These are phyloP conservation scores for Citrus glauca DNA, from an alignment of 345 rosid genomes.

Conservation along the genomic window DNA sequence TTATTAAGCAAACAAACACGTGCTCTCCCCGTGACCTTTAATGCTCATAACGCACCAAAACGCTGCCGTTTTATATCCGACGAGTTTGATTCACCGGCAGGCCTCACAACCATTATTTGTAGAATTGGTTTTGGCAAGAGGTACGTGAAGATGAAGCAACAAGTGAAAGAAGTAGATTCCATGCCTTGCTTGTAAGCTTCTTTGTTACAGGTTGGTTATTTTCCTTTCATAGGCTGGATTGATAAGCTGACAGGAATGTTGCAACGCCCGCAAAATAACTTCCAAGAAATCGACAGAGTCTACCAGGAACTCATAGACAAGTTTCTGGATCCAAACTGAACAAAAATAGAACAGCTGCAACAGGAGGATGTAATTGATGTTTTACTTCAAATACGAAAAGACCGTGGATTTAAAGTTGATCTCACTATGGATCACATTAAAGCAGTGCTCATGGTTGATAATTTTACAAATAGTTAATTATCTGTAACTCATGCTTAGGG, in stretches of 20 bases:
- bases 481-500: too few relatives aligned
- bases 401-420: too few relatives aligned
- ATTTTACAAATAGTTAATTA: background rate
- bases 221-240: constrained; percentile 23
- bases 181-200: constrained; percentile 1
- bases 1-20: too few relatives aligned
- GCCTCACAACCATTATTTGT: constrained; percentile 3
- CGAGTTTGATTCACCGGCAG: too few relatives aligned
- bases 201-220: constrained; percentile 25
- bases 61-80: too few relatives aligned
- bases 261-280: constrained; percentile 25
- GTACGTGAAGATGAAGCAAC: background rate
- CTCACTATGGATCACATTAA: too few relatives aligned
- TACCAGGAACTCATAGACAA: constrained; percentile 35
- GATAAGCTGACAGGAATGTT: constrained; percentile 32
- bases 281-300: constrained; percentile 33
- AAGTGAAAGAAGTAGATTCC: constrained; percentile 9
- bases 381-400: constrained; percentile 28
- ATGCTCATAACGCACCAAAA: too few relatives aligned
- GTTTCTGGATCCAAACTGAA: constrained; percentile 23
- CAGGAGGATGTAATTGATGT: constrained; percentile 40
- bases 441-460: constrained; percentile 34
- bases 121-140: constrained; percentile 30
- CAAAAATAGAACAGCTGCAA: background rate
- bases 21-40: too few relatives aligned